Conservation (phyloP, 257 asterid genomes). For the Pogostemon cablin region DNA sequence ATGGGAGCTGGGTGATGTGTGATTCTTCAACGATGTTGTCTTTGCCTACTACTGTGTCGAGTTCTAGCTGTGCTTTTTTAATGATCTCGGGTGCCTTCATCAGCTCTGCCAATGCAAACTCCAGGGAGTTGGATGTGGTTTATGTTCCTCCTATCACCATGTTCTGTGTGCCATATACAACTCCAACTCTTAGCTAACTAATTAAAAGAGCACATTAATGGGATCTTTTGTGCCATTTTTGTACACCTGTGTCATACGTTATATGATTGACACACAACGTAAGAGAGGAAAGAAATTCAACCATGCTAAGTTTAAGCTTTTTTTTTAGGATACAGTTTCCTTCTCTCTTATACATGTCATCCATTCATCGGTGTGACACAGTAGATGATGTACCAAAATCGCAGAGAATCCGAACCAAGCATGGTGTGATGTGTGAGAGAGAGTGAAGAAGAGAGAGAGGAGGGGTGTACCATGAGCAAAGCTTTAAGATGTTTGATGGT, state of each 20-base stretch:
- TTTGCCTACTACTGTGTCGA: constrained; percentile 49
- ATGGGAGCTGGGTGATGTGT: constrained; percentile 53
- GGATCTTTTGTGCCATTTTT: no score
- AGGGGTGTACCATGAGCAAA: constrained; percentile 60
- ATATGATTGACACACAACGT: no score
- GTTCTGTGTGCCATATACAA: constrained; percentile 28
- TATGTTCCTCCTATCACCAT: constrained; percentile 78
- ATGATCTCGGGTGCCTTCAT: constrained; percentile 58
- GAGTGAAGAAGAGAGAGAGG: neutral
- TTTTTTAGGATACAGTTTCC: no score
- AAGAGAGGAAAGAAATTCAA: no score
- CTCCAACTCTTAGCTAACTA: no score
- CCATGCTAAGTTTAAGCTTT: no score
- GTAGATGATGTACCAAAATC: no score
- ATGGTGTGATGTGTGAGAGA: neutral
- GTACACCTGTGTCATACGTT: no score
- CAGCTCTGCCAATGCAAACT: constrained; percentile 69
- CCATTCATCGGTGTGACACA: no score
- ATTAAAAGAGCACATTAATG: no score
- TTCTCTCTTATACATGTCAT: no score
- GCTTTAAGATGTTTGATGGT: constrained; percentile 71
- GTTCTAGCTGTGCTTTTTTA: constrained; percentile 50
- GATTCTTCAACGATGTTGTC: constrained; percentile 63
- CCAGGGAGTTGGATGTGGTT: constrained; percentile 66
- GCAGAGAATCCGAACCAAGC: neutral